A percentile compares a stretch with the other conserved stretches of the same genome.
Conservation (phyloP, 257 asterid species). For the Solanum ossicruentum region DNA sequence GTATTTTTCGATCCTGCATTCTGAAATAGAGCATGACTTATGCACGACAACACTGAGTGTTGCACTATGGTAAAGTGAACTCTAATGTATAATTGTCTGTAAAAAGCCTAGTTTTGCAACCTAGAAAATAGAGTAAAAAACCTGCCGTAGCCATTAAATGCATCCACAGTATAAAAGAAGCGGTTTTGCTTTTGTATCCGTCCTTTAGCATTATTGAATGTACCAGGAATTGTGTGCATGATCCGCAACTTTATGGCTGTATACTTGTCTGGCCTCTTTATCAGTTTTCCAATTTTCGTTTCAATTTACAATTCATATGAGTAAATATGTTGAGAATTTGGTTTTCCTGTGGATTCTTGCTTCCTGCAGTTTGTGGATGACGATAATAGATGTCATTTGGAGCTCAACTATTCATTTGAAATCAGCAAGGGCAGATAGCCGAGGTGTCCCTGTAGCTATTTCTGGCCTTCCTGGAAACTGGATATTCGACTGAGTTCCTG, state of each 20-base stretch:
- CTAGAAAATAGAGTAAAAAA: background rate
- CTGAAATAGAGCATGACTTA: background rate
- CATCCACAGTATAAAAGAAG: background rate
- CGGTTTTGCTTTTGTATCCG: background rate
- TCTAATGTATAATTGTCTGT: background rate
- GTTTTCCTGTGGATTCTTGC: constrained; percentile 1
- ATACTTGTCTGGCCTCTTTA: background rate
- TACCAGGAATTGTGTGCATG: background rate
- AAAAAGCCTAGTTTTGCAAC: background rate
- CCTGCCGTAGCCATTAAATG: background rate
- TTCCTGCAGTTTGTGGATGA: constrained; percentile 58
- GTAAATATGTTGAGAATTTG: background rate
- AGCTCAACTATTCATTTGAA: constrained; percentile 56
- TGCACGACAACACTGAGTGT: background rate
- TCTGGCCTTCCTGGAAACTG: background rate
- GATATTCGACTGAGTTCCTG: background rate
- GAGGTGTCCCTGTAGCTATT: background rate
- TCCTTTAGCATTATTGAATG: background rate
- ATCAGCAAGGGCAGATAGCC: constrained; percentile 32
- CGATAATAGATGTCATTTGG: constrained; percentile 53
- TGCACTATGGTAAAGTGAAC: background rate
- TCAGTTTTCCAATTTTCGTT: background rate
- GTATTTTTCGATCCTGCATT: background rate
- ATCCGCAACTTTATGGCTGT: background rate
- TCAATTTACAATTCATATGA: background rate